Conservation (phyloP, 768 basidiomycete genomes). For the Podaxis carcinomalis region DNA sequence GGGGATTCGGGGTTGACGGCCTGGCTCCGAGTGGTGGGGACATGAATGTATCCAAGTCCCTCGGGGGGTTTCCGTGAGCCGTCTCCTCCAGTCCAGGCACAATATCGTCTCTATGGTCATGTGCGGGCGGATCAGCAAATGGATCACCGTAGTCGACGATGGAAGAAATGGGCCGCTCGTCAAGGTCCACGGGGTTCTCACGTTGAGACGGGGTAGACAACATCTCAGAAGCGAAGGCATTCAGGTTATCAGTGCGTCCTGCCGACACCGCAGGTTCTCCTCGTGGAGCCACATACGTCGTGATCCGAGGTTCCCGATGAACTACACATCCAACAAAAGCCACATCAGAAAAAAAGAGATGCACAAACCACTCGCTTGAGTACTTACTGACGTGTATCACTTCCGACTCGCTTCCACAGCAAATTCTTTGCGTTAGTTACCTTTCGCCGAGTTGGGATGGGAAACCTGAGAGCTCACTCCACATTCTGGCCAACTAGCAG, state of each 20-base stretch:
- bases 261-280: neutral
- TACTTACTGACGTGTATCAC: conserved; percentile 3
- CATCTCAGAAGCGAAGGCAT: neutral
- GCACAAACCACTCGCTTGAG: neutral
- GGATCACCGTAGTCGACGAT: neutral
- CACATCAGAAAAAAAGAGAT: neutral
- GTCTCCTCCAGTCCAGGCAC: neutral
- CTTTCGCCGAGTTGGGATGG: neutral
- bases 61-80: neutral
- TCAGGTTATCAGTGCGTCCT: neutral
- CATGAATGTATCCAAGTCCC: neutral
- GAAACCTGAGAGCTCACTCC: neutral
- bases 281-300: neutral
- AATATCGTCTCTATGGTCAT: neutral
- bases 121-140: neutral
- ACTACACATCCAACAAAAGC: neutral
- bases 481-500: neutral
- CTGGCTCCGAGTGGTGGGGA: neutral
- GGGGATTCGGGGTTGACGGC: neutral
- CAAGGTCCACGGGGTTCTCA: neutral
- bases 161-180: neutral
- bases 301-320: neutral
- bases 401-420: neutral
- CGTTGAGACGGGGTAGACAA: neutral
- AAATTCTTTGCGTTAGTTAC: neutral